phyloP scores from a whole-genome alignment of 192 early-diverging fungal genomes.

The Umbelopsis isabellina region DNA sequence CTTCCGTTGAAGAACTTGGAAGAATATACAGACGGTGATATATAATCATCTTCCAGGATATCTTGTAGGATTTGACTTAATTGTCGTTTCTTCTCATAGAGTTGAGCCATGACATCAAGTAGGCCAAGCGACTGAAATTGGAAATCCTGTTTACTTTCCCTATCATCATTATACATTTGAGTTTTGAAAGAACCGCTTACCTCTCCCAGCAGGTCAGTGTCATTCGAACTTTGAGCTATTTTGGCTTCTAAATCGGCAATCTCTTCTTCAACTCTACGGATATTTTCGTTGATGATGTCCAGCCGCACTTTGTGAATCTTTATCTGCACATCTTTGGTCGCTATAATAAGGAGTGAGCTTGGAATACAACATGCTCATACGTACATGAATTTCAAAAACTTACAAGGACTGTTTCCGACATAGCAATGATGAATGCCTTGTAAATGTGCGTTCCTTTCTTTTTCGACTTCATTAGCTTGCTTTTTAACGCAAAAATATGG shows the following conservation, averaged over 20 bases:
- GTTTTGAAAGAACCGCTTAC: not conserved
- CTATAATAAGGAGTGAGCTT: constrained; percentile 24
- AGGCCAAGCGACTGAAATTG: not conserved
- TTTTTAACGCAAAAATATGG: constrained; percentile 40
- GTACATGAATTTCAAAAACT: not conserved
- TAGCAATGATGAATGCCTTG: constrained; percentile 9
- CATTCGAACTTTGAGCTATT: constrained; percentile 45
- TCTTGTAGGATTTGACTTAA: not conserved
- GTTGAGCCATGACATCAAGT: not conserved
- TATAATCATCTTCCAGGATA: not conserved
- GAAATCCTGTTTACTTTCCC: no score
- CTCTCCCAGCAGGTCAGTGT: constrained; percentile 34
- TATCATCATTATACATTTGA: no score
- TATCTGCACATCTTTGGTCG: constrained; percentile 53
- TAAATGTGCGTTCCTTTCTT: not conserved
- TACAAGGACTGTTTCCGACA: constrained; percentile 27
- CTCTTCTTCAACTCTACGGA: constrained; percentile 45
- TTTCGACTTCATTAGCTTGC: constrained; percentile 5
- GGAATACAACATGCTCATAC: not conserved
- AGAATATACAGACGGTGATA: not conserved
- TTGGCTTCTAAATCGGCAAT: constrained; percentile 47
- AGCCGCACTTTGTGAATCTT: constrained; percentile 49
- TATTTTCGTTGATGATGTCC: constrained; percentile 50
- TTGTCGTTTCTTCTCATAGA: constrained; percentile 16
- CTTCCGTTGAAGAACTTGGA: not conserved